These are phyloP conservation scores for Botrytis medusae DNA, from an alignment of 2,329 filamentous ascomycete genomes.

Conservation along the genomic window DNA sequence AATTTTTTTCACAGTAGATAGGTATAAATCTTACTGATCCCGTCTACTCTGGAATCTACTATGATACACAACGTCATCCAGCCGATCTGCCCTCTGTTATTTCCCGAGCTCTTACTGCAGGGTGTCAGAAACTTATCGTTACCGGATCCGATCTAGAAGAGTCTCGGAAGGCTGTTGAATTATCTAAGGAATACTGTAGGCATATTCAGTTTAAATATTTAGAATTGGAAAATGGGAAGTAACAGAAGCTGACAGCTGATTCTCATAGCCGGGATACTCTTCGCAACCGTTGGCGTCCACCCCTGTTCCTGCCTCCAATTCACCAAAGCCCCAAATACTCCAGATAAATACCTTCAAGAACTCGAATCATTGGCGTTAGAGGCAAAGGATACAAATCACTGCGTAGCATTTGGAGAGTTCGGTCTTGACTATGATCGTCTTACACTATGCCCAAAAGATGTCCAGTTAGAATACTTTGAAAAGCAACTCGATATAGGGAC, in stretches of 20 bases:
- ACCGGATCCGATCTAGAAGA: conserved; percentile 86
- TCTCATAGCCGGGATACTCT: conserved; percentile 72
- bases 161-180: conserved; percentile 69
- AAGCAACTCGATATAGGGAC: conserved; percentile 54
- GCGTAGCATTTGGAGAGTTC: conserved; percentile 87
- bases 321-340: conserved; percentile 48
- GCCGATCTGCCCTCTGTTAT: conserved; percentile 76
- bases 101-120: conserved; percentile 72
- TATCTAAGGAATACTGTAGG: conserved; percentile 74
- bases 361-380: conserved; percentile 65
- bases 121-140: conserved; percentile 87
- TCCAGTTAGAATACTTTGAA: conserved; percentile 83
- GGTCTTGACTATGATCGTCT: conserved; percentile 95
- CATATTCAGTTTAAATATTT: conserved; percentile 26
- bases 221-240: background rate
- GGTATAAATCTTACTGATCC: conserved; percentile 96
- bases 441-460: conserved; percentile 73
- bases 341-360: conserved; percentile 52
- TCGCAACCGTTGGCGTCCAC: conserved; percentile 89
- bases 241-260: conserved; percentile 26
- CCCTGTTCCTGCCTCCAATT: conserved; percentile 85
- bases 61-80: conserved; percentile 73
- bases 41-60: conserved; percentile 81
- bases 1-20: conserved; percentile 54
- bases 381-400: conserved; percentile 44